Conservation (phyloP, 192 early-diverging fungal species). For the Gonapodya prolifera region DNA sequence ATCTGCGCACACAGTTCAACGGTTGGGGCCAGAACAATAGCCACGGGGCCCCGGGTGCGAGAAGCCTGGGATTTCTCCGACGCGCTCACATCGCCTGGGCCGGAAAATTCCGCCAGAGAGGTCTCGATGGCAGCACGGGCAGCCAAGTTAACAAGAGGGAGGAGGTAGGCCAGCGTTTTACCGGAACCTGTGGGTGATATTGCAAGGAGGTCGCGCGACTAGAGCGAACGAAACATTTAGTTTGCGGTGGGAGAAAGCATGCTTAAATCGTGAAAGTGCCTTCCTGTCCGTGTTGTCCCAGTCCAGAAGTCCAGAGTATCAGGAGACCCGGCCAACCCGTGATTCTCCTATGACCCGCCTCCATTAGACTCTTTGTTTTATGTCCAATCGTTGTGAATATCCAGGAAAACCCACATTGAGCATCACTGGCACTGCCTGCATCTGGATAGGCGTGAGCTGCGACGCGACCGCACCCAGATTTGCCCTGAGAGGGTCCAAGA, state of each 20-base stretch:
- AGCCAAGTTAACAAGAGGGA: slow-evolving; percentile 68
- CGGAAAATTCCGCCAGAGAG: background rate
- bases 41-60: background rate
- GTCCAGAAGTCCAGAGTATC: background rate
- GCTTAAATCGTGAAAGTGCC: no score
- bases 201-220: slow-evolving; percentile 77
- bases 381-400: no score
- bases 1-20: background rate
- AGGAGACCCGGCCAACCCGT: background rate
- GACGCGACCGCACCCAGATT: slow-evolving; percentile 58
- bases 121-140: background rate
- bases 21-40: background rate
- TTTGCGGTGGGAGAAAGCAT: no score
- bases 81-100: no score
- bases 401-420: slow-evolving; percentile 43
- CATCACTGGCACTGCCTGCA: slow-evolving; percentile 82
- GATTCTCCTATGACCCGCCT: no score
- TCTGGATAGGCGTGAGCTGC: slow-evolving; percentile 81
- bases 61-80: no score
- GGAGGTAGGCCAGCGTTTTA: slow-evolving; percentile 88
- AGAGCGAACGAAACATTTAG: background rate
- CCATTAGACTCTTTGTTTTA: no score
- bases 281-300: no score
- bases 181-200: slow-evolving; percentile 96
- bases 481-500: slow-evolving; percentile 55